Base-by-base conservation (phyloP, 352 stramenopile species). In the Globisporangium barbulae region DNA sequence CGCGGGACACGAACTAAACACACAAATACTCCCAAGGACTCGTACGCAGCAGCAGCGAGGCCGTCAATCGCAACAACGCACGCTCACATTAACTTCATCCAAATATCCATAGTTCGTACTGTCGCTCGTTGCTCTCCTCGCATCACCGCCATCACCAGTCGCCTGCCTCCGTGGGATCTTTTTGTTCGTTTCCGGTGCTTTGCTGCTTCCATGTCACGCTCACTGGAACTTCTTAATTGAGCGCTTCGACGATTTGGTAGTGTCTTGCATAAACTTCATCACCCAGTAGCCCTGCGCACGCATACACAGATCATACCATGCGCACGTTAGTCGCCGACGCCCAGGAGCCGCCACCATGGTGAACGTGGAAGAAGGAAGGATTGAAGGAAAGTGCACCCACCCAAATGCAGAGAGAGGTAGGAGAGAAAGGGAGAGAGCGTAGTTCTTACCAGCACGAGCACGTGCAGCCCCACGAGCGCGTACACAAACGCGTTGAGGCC, bases 401-500 rank as follows among this genome's bases (percentile, higher is more conserved):
- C 61, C 53, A 67, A 19, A 59, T 62, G 54, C 61, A 54, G 25
- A 54, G 22, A 37, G 25, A 62, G 61, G 31, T 39, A 47, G 21
- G 61, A 67, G 61, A 67, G 41, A 59, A 53, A 66, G 49, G 52
- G 50, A 64, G 57, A 59, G 54, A 60, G 17, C 17, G 31, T 53
- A 62, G 39, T 48, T 70, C 74, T 53, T 65, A 92, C 85, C 64
- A 94, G 63, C 35, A 84, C 85, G 45, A 91, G 71, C 52, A 94
- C 65, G 69, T 94, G 85, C 44, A 91, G 65, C 41, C 70, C 81
- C 56, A 92, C 78, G 54, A 94, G 83, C 53, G 74, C 75, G 17
- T 56, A 73, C 52, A 94, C 75, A 44, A 94, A 73, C 69, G 83
- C 76, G 61, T 91, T 91, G 42, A 94, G 64, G 41, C 78, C 78